phyloP scores from a whole-genome alignment of 768 basidiomycete species.

The Leccinum rimulosum region DNA sequence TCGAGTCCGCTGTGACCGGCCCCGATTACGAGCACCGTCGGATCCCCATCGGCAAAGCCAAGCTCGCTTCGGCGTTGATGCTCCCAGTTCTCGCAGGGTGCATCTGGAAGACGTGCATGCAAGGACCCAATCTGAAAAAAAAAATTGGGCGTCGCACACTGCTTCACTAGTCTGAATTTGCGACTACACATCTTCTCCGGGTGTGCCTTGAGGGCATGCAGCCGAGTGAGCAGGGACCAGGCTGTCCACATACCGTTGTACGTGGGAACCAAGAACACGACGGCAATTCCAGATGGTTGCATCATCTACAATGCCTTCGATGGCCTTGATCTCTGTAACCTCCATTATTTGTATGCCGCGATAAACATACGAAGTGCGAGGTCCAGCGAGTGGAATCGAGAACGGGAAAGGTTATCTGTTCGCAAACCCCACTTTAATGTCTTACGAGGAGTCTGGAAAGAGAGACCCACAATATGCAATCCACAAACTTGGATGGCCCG shows the following conservation, averaged over 20 bases:
- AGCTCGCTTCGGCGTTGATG: slow-evolving; percentile 38
- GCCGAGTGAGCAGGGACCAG: slow-evolving; percentile 54
- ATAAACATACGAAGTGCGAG: slow-evolving; percentile 28
- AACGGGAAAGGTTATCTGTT: slow-evolving; percentile 21
- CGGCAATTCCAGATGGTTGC: slow-evolving; percentile 35
- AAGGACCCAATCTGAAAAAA: slow-evolving; percentile 32
- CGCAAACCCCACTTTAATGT: not conserved
- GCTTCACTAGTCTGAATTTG: too few relatives aligned
- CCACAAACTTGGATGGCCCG: slow-evolving; percentile 37
- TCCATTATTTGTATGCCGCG: not conserved
- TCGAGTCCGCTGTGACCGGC: slow-evolving; percentile 67
- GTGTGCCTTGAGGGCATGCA: slow-evolving; percentile 54
- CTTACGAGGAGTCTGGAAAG: not conserved
- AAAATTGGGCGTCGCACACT: not conserved
- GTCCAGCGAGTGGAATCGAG: slow-evolving; percentile 29
- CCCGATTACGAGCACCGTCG: slow-evolving; percentile 60
- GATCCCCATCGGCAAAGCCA: slow-evolving; percentile 45
- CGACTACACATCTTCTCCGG: slow-evolving; percentile 40
- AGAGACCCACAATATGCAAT: slow-evolving; percentile 21
- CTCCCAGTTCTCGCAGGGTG: slow-evolving; percentile 52
- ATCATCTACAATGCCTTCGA: slow-evolving; percentile 25
- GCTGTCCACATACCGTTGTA: slow-evolving; percentile 51
- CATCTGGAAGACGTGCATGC: slow-evolving; percentile 32
- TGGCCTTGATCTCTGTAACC: slow-evolving; percentile 29
- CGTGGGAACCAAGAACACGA: slow-evolving; percentile 48